Percentiles rank a stretch among this genome's conserved stretches.
Evolutionary conservation across 805 yeast genomes (phyloP).

Genomic region (Pichia ethanolica): DNA sequence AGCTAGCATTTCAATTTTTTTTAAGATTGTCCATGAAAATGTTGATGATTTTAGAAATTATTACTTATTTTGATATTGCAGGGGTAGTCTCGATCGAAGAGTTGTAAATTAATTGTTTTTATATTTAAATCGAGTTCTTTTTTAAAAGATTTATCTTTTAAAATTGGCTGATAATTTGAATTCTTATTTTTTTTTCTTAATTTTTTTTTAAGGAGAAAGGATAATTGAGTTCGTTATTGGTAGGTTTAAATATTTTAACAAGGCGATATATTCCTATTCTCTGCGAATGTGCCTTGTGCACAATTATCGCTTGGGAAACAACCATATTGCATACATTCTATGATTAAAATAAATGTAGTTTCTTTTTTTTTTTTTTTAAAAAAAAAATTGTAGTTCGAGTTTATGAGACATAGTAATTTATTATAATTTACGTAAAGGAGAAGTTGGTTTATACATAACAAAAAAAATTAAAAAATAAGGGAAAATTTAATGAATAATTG

Average conservation of each 20-base stretch:
- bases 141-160: background rate
- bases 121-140: constrained; percentile 5
- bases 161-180: constrained; percentile 13
- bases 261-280: constrained; percentile 99
- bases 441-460: too few relatives aligned
- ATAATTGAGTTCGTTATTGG: constrained; percentile 59
- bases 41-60: constrained; percentile 23
- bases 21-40: constrained; percentile 16
- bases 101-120: constrained; percentile 56
- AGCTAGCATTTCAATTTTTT: constrained; percentile 22
- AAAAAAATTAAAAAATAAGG: too few relatives aligned
- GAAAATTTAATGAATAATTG: too few relatives aligned
- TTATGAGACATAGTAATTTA: too few relatives aligned
- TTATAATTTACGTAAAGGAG: too few relatives aligned
- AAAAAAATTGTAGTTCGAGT: too few relatives aligned
- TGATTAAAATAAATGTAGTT: background rate
- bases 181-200: constrained; percentile 6
- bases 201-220: constrained; percentile 1
- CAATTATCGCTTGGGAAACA: constrained; percentile 98
- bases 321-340: constrained; percentile 95
- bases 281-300: constrained; percentile 80
- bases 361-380: background rate
- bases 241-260: constrained; percentile 33
- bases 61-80: constrained; percentile 43
- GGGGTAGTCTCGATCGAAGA: constrained; percentile 98